Conservation (phyloP, 768 basidiomycete species). For the Boletus huronensis region DNA sequence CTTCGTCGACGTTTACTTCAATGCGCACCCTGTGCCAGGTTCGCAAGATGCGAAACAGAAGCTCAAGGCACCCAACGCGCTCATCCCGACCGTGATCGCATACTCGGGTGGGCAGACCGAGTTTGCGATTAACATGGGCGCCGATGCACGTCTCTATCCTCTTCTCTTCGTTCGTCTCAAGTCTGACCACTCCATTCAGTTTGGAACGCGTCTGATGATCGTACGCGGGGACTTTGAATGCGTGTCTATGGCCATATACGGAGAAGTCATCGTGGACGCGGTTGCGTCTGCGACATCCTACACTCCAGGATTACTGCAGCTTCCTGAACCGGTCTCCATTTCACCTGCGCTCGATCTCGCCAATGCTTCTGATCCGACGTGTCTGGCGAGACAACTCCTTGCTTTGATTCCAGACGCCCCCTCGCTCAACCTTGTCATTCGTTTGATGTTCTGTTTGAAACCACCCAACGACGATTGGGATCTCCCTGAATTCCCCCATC, state of each 20-base stretch:
- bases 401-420: conserved; percentile 59
- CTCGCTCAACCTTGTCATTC: conserved; percentile 58
- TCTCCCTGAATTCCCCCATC: conserved; percentile 63
- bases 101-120: conserved; percentile 68
- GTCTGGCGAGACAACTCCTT: conserved; percentile 59
- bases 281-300: conserved; percentile 36
- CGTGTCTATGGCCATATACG: conserved; percentile 44
- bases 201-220: conserved; percentile 75
- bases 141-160: conserved; percentile 46
- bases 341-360: conserved; percentile 58
- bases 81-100: conserved; percentile 67
- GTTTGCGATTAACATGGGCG: conserved; percentile 66
- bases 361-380: conserved; percentile 54
- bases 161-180: neutral
- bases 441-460: conserved; percentile 78
- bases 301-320: conserved; percentile 39
- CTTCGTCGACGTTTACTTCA: conserved; percentile 72
- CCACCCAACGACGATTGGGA: conserved; percentile 81
- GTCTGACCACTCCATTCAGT: conserved; percentile 37
- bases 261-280: conserved; percentile 50
- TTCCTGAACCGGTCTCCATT: conserved; percentile 37
- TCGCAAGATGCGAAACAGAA: conserved; percentile 50
- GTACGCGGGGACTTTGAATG: conserved; percentile 69
- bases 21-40: conserved; percentile 52
- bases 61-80: conserved; percentile 63